Conservation (phyloP, 148 eudicot species). For the Rhododendron vialii region DNA sequence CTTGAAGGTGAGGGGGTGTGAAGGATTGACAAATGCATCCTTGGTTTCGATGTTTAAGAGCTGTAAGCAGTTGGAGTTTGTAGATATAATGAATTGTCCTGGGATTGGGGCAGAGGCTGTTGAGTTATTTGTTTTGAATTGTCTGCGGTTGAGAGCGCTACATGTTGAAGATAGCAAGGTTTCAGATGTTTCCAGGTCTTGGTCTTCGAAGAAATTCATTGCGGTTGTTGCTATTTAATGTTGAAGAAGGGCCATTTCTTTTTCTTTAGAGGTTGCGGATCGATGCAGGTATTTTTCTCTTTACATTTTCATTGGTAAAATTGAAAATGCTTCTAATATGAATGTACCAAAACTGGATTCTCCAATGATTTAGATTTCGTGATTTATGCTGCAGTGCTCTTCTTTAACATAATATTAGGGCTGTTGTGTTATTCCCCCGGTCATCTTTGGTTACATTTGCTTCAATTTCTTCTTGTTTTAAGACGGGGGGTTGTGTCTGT, state of each 20-base stretch:
- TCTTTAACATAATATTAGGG: not conserved
- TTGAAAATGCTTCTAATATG: not conserved
- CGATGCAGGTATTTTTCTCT: not conserved
- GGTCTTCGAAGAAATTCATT: constrained; percentile 15
- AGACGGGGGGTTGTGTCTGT: not conserved
- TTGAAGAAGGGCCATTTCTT: not conserved
- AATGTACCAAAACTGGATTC: not conserved
- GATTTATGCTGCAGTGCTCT: not conserved
- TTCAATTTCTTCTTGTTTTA: not conserved
- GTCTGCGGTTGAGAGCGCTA: constrained; percentile 23
- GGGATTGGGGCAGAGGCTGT: constrained; percentile 33
- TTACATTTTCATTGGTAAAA: not conserved
- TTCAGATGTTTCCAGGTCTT: constrained; percentile 26
- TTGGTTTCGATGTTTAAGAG: constrained; percentile 21
- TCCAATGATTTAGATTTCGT: not conserved
- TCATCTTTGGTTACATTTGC: not conserved
- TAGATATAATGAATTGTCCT: constrained; percentile 34
- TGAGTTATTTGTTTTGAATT: constrained; percentile 29
- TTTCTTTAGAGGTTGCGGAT: not conserved
- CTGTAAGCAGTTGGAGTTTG: constrained; percentile 32
- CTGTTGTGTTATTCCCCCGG: not conserved
- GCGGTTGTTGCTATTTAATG: not conserved
- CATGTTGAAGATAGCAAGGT: constrained; percentile 39
- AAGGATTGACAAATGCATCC: constrained; percentile 25
- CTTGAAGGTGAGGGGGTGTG: constrained; percentile 42